Conservation (phyloP, 208 protist genomes). For the Crithidia expoeki region DNA sequence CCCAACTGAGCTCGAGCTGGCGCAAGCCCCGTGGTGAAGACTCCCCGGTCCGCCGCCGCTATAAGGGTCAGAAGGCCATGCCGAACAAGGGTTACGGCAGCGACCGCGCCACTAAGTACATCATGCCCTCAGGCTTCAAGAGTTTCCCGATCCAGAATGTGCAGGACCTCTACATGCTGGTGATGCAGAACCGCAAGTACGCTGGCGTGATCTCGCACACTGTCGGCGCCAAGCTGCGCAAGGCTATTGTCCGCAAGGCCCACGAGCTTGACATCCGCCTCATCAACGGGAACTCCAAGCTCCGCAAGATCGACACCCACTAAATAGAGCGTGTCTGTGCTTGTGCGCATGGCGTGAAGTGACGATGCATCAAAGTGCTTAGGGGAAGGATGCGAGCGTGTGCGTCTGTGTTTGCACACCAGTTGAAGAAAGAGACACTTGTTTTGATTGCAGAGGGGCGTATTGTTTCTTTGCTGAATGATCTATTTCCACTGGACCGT, state of each 20-base stretch:
- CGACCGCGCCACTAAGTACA: conserved; percentile 96
- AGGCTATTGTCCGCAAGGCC: conserved; percentile 97
- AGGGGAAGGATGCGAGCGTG: not conserved
- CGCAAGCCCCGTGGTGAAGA: conserved; percentile 99
- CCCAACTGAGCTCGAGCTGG: conserved; percentile 95
- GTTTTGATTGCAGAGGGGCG: not conserved
- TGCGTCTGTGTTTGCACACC: not conserved
- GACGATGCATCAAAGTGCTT: not conserved
- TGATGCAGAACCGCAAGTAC: conserved; percentile 99
- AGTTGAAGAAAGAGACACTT: conserved; percentile 8
- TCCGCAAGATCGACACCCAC: conserved; percentile 90
- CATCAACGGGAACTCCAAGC: conserved; percentile 95
- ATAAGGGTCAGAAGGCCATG: conserved; percentile 97
- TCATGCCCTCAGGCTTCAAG: conserved; percentile 97
- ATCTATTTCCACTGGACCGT: no score
- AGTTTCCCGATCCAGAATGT: conserved; percentile 96
- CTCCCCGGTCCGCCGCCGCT: conserved; percentile 97
- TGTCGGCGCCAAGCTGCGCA: conserved; percentile 95
- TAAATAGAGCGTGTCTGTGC: conserved; percentile 14
- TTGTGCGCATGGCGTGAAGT: conserved; percentile 11
- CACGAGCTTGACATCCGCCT: conserved; percentile 99
- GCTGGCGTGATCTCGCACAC: conserved; percentile 97
- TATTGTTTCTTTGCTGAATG: no score
- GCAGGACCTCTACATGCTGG: conserved; percentile 98
- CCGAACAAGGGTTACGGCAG: conserved; percentile 99